Evolutionary conservation across 352 stramenopile genomes (phyloP).

Genomic region (Elongisporangium anandrum): DNA sequence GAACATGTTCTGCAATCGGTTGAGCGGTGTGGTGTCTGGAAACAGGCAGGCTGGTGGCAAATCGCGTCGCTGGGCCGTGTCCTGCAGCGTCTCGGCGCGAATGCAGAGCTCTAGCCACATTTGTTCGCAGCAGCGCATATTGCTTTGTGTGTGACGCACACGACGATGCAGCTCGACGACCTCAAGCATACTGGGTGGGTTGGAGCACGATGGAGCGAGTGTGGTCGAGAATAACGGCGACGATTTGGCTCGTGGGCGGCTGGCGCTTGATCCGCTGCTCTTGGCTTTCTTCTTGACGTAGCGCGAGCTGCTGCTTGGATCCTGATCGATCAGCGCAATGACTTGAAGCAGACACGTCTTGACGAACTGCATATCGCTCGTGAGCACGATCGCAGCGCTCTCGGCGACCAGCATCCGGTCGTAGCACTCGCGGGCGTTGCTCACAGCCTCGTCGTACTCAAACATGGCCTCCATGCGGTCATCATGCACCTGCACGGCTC

Average conservation of each 20-base stretch:
- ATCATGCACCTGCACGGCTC: constrained; percentile 51
- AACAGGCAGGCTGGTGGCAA: constrained; percentile 33
- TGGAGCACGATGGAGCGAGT: constrained; percentile 1
- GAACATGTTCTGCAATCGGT: constrained; percentile 25
- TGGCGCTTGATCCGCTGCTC: constrained; percentile 1
- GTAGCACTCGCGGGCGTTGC: constrained; percentile 28
- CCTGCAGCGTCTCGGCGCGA: constrained; percentile 27
- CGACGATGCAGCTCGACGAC: constrained; percentile 49
- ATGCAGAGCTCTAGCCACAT: constrained; percentile 59
- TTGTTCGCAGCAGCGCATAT: constrained; percentile 48
- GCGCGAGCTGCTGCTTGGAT: constrained; percentile 5
- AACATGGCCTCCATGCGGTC: constrained; percentile 66
- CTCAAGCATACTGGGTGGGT: constrained; percentile 32
- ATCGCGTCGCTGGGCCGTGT: constrained; percentile 12
- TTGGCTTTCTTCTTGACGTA: constrained; percentile 6
- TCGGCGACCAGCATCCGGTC: constrained; percentile 51
- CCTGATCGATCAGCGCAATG: constrained; percentile 20
- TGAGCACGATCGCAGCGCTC: constrained; percentile 56
- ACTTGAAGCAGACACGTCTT: constrained; percentile 45
- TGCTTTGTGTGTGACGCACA: constrained; percentile 27
- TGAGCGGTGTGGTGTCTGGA: constrained; percentile 23
- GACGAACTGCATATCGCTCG: constrained; percentile 57
- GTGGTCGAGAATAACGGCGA: background rate
- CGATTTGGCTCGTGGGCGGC: background rate
- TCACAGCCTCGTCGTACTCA: constrained; percentile 46